Conservation (phyloP, 371 early-diverging fungal genomes). For the Mucor mucedo region DNA sequence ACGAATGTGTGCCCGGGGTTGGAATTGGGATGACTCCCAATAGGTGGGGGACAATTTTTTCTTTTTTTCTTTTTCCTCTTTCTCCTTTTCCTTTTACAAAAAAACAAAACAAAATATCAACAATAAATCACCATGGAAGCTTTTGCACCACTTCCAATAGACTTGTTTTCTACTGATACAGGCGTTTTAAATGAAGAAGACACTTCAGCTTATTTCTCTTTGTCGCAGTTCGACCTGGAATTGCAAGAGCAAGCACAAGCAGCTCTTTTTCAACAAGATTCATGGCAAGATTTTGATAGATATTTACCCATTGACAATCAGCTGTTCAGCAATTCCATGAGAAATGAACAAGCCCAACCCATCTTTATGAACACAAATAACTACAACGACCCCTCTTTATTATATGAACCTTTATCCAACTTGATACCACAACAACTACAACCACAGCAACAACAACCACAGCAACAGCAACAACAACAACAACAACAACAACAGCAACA, state of each 20-base stretch:
- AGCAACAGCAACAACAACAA: background rate
- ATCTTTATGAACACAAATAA: conserved; percentile 14
- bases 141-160: conserved; percentile 31
- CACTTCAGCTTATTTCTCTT: conserved; percentile 26
- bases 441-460: conserved; percentile 14
- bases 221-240: conserved; percentile 48
- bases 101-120: background rate
- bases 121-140: conserved; percentile 26
- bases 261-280: conserved; percentile 37
- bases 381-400: conserved; percentile 17
- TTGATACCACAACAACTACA: conserved; percentile 20
- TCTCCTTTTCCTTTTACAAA: background rate
- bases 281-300: conserved; percentile 49
- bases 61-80: conserved; percentile 11
- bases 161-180: conserved; percentile 22
- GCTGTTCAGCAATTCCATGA: conserved; percentile 3
- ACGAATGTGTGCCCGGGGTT: no score
- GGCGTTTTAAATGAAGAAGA: conserved; percentile 21
- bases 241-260: conserved; percentile 53
- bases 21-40: background rate
- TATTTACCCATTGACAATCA: conserved; percentile 39
- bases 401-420: conserved; percentile 26
- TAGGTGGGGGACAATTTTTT: conserved; percentile 2
- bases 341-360: conserved; percentile 24
- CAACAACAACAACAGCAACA: conserved; percentile 3